Conservation (phyloP, 345 rosid species). For the Murraya paniculata region DNA sequence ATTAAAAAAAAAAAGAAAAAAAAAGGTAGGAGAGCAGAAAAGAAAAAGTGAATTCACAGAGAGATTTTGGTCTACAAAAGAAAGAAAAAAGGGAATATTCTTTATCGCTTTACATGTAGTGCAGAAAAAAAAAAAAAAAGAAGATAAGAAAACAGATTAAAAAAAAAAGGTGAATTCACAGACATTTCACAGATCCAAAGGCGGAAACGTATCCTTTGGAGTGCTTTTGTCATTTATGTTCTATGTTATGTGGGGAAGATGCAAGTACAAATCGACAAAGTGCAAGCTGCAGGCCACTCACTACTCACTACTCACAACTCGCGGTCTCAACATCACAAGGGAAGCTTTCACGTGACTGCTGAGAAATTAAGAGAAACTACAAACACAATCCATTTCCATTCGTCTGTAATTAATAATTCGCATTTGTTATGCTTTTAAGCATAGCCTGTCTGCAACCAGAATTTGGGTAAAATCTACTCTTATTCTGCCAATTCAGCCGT, state of each 20-base stretch:
- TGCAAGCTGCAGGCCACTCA: constrained; percentile 3
- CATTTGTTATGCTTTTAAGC: not conserved
- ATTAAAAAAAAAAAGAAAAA: not conserved
- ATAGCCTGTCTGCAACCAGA: not conserved
- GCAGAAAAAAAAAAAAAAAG: not conserved
- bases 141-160: no score
- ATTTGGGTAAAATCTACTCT: no score
- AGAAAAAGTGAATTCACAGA: not conserved
- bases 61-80: no score
- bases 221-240: not conserved
- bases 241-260: not conserved
- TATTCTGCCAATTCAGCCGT: no score
- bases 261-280: constrained; percentile 8
- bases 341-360: constrained; percentile 27
- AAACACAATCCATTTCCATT: not conserved
- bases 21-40: not conserved
- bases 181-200: constrained; percentile 17
- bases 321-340: not conserved
- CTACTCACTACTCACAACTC: no score
- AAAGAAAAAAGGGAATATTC: not conserved
- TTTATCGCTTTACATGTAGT: not conserved
- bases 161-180: not conserved
- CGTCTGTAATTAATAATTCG: not conserved
- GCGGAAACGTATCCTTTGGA: not conserved
- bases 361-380: not conserved